These are phyloP conservation scores for Samsoniella hepiali DNA, from an alignment of 2,329 filamentous ascomycete species.

Conservation along the genomic window DNA sequence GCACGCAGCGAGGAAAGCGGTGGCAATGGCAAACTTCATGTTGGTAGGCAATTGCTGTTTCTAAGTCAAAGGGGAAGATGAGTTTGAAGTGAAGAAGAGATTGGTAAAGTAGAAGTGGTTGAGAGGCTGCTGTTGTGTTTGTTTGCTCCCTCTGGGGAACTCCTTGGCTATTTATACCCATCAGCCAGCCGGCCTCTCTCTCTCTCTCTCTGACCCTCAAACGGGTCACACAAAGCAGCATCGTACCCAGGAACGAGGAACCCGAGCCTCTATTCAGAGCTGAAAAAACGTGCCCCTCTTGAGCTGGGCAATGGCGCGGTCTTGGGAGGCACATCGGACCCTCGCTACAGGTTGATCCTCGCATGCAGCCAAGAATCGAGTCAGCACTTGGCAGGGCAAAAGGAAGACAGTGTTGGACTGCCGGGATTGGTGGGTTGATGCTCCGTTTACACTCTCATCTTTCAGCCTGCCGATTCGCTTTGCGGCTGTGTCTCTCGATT, in stretches of 20 bases:
- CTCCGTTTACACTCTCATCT: not conserved
- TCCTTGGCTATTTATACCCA: constrained; percentile 7
- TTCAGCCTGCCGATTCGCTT: too few relatives aligned
- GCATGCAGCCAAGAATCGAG: constrained; percentile 5
- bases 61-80: not conserved
- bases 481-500: not conserved
- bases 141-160: not conserved
- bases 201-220: not conserved
- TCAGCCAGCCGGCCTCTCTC: not conserved
- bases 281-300: not conserved
- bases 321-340: not conserved
- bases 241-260: not conserved
- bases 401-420: too few relatives aligned
- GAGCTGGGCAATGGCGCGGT: not conserved
- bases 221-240: not conserved
- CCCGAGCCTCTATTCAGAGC: not conserved
- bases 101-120: not conserved
- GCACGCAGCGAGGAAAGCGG: constrained; percentile 14
- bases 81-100: not conserved
- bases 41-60: not conserved
- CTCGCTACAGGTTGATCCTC: not conserved
- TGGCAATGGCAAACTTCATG: constrained; percentile 16
- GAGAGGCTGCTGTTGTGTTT: not conserved
- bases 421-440: not conserved
- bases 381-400: constrained; percentile 9